Evolutionary conservation across 441 rosid species (phyloP).

Genomic region (Biscutella laevigata): DNA sequence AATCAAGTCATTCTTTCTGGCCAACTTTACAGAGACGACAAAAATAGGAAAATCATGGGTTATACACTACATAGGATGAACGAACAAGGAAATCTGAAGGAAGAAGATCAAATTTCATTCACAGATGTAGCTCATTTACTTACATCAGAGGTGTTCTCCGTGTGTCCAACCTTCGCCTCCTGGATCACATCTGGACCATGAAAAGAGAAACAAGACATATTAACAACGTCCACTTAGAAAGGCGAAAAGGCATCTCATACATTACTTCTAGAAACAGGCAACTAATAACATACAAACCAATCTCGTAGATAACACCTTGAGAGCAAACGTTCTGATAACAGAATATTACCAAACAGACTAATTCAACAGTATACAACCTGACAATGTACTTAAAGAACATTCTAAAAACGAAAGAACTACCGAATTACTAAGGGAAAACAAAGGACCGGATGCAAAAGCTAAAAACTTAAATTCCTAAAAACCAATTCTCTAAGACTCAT

Average conservation of each 20-base stretch:
- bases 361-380: background rate
- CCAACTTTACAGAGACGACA: conserved; percentile 19
- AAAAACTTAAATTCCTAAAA: background rate
- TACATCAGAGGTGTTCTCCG: conserved; percentile 6
- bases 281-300: background rate
- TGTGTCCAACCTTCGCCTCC: conserved; percentile 17
- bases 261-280: background rate
- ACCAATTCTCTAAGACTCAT: background rate
- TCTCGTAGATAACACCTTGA: background rate
- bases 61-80: background rate
- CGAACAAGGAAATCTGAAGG: background rate
- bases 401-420: background rate
- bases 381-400: background rate
- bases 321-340: background rate
- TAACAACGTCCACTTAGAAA: background rate
- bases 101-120: background rate
- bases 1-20: conserved; percentile 29
- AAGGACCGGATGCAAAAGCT: background rate
- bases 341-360: background rate
- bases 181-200: conserved; percentile 20
- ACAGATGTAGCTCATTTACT: conserved; percentile 10
- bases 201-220: conserved; percentile 6
- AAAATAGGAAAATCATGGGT: background rate
- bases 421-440: background rate
- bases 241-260: background rate